Conservation (phyloP, 805 yeast species). For the Candida stauntonica region DNA sequence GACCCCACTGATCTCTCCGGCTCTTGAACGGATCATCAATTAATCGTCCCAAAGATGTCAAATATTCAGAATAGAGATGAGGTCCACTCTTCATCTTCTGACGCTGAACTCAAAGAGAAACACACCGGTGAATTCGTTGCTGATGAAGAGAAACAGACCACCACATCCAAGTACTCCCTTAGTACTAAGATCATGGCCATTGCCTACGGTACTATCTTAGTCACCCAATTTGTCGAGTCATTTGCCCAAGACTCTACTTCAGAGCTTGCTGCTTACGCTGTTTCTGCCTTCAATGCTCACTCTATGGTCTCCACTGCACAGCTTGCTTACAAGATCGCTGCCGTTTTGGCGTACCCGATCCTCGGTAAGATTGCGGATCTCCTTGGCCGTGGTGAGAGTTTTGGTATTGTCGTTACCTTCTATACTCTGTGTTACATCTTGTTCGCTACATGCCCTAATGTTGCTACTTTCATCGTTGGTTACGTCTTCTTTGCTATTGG, state of each 20-base stretch:
- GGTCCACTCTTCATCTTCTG: no score
- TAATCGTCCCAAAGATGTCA: no score
- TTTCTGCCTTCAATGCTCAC: constrained; percentile 32
- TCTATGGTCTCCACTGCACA: constrained; percentile 34
- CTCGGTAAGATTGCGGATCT: constrained; percentile 35
- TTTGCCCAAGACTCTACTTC: constrained; percentile 26
- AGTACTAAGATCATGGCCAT: constrained; percentile 19
- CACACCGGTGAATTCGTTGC: neutral
- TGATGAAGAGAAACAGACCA: neutral
- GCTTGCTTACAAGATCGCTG: constrained; percentile 33
- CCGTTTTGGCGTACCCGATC: constrained; percentile 33
- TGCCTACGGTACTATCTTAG: constrained; percentile 23
- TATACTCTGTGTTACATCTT: constrained; percentile 30
- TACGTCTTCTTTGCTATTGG: constrained; percentile 35
- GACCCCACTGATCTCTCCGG: no score
- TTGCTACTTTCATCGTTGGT: constrained; percentile 30
- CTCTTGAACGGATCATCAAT: no score
- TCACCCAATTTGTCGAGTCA: constrained; percentile 27
- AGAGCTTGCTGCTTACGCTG: constrained; percentile 27
- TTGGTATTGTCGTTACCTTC: constrained; percentile 28
- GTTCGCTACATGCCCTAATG: constrained; percentile 31
- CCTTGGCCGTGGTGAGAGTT: constrained; percentile 35
- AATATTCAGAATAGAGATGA: no score
- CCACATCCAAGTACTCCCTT: constrained; percentile 15
- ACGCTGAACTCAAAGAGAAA: neutral